phyloP scores from a whole-genome alignment of 2,329 filamentous ascomycete species.

The Bipolaris sorokiniana region DNA sequence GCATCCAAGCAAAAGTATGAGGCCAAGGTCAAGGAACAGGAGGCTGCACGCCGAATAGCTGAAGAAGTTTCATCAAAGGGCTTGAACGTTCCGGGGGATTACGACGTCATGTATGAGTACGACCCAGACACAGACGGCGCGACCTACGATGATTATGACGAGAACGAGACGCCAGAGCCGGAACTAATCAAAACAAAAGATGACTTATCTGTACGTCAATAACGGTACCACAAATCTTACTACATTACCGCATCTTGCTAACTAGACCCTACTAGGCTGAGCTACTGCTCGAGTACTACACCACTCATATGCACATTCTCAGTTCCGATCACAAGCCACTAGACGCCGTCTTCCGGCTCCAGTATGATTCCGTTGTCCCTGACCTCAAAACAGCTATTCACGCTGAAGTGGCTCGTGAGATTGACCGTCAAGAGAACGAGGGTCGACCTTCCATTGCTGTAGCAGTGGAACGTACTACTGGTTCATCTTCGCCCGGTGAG shows the following conservation, averaged over 20 bases:
- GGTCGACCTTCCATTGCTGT: conserved; percentile 81
- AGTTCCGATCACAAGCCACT: conserved; percentile 97
- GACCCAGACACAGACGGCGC: conserved; percentile 78
- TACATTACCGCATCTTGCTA: background rate
- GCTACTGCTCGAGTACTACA: conserved; percentile 71
- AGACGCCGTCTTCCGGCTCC: conserved; percentile 79
- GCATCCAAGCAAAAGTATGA: conserved; percentile 72
- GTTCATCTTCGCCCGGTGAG: conserved; percentile 26
- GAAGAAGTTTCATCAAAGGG: conserved; percentile 85
- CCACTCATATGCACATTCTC: conserved; percentile 84
- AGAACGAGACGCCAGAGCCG: conserved; percentile 50
- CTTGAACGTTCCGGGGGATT: conserved; percentile 72
- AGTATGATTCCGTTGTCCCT: conserved; percentile 85
- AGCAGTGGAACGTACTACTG: conserved; percentile 68
- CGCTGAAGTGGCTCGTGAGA: conserved; percentile 82
- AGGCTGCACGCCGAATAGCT: conserved; percentile 72
- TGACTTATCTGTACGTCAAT: conserved; percentile 53
- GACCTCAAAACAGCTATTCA: conserved; percentile 84
- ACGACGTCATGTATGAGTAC: conserved; percentile 90
- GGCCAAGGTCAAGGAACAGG: conserved; percentile 66
- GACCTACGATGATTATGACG: conserved; percentile 46
- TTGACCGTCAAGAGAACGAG: conserved; percentile 93
- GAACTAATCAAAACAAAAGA: conserved; percentile 64
- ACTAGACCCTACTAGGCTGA: conserved; percentile 47
- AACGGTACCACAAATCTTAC: background rate